These are phyloP conservation scores for Arthrinium puccinioides DNA, from an alignment of 2,329 filamentous ascomycete species.

Conservation along the genomic window DNA sequence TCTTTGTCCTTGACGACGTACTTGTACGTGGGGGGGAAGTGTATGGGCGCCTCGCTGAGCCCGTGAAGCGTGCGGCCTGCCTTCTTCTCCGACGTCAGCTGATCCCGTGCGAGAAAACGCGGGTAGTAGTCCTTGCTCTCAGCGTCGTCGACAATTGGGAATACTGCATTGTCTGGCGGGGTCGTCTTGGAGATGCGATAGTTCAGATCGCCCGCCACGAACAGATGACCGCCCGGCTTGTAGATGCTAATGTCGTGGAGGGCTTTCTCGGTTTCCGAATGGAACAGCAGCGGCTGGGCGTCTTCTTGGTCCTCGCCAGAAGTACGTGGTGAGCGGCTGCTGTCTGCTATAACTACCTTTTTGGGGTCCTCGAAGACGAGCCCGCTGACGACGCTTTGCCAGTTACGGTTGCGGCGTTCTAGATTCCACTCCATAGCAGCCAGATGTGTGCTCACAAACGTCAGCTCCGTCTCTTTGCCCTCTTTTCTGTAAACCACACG, in stretches of 20 bases:
- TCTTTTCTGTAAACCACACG: constrained; percentile 53
- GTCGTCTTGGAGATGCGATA: constrained; percentile 72
- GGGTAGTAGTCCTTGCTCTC: constrained; percentile 55
- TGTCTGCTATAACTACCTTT: constrained; percentile 21
- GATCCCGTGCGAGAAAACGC: constrained; percentile 65
- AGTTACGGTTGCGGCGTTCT: constrained; percentile 74
- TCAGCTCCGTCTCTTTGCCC: constrained; percentile 53
- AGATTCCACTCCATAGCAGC: constrained; percentile 80
- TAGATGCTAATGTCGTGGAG: constrained; percentile 62
- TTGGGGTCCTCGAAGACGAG: constrained; percentile 64
- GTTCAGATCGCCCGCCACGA: constrained; percentile 88
- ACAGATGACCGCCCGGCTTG: constrained; percentile 66
- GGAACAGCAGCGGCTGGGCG: constrained; percentile 16
- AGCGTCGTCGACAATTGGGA: constrained; percentile 48
- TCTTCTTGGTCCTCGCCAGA: constrained; percentile 9
- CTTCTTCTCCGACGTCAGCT: constrained; percentile 65
- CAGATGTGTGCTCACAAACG: constrained; percentile 82
- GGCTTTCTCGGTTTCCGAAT: constrained; percentile 23
- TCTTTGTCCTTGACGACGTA: constrained; percentile 45
- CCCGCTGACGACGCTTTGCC: constrained; percentile 73
- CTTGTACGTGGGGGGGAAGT: constrained; percentile 93
- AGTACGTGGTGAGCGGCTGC: constrained; percentile 6
- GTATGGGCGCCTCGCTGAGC: constrained; percentile 64
- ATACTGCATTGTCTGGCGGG: constrained; percentile 54
- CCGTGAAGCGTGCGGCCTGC: constrained; percentile 70